Evolutionary conservation across 202 grass and related monocot genomes (phyloP), one percentile per base, ranked within the genome.

Genomic region (Sporobolus alterniflorus): DNA sequence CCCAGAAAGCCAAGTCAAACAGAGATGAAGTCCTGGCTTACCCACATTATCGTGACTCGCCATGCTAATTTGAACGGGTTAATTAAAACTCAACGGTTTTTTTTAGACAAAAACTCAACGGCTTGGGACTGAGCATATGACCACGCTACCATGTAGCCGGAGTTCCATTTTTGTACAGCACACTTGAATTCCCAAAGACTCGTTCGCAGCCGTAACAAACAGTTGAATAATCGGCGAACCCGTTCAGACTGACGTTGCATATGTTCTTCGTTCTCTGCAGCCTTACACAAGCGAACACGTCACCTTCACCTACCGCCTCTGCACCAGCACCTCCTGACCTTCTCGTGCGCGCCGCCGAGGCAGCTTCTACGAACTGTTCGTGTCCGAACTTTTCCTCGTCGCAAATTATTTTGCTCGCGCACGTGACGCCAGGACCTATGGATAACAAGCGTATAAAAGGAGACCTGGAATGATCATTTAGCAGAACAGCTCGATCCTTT

Each of bases 371-470:
- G 68, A 69, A 74, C 51, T 21, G 51, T 32, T 24, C 49, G 7
- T 4, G 32, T 36, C 16, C 69, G 43, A 26, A 28, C 32, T 43
- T 80, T 69, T 80, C 77, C 21, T 51, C 49, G 24, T 8, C 26
- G 15, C 51, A 3, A 42, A 78, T 55, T 51, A 33, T 41, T 49
- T 20, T 28, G 26, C 34, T 11, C 15, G 55, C 25, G 3, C 42
- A 54, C 76, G 62, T 84, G 86, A 73, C 52, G 68, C 50, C 30
- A 74, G 75, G 76, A 75, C 25, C 77, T 85, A 21, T 30, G 6
- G 36, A 1, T 1, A 62, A 44, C 39, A 25, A 5, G 39, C 31
- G 22, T 55, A 89, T 89, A 89, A 77, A 82, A 73, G 49, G 24
- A 32, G 48, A 28, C n/a, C 2, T 1, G 7, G 40, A n/a, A 28